Evolutionary conservation across 2,329 filamentous ascomycete genomes (phyloP), one percentile per base, ranked within the genome.

Genomic region (Cercospora canescens): DNA sequence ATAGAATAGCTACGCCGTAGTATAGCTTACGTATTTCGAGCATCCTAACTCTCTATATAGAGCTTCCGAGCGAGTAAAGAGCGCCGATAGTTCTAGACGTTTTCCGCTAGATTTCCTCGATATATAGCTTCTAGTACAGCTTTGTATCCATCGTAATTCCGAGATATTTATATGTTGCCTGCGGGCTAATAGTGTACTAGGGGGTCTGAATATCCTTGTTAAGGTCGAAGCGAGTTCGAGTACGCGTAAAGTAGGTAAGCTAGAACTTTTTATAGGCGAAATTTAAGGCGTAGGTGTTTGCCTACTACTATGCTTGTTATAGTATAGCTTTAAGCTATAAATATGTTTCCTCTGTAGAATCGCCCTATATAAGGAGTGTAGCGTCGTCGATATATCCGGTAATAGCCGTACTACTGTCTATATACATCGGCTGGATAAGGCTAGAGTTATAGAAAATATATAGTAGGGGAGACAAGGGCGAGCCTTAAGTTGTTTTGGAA

Each of bases 81-180:
- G 57, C 57, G 57, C 35, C 37, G 35, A 60, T 26, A 45, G 26
- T 60, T 26, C 32, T 60, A 24, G 35, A 45, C 34, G 28, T 39
- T 52, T 60, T 60, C 45, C 57, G 39, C 45, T 60, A 28, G 24
- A 60, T 48, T 12, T 39, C 37, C 16, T 60, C 37, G 28, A 45
- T 60, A 50, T 60, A 9, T 60, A 24, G 57, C 57, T 45, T 60
- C 57, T 28, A 60, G n/a, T 60, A 12, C 37, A 60, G 57, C 57
- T 60, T 60, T 21, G 57, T 60, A 8, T 60, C 57, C 37, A 60
- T 48, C 5, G 24, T 60, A 26, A 60, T 39, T 21, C 57, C 37
- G 6, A 60, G 57, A 28, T 60, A 48, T 39, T 60, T 60, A 28
- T 28, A 60, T 39, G 24, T 60, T 7, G 16, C 37, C 45, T 28